Evolutionary conservation across 1,284 basidiomycete genomes (phyloP).

Genomic region (Sporisorium exsertum): DNA sequence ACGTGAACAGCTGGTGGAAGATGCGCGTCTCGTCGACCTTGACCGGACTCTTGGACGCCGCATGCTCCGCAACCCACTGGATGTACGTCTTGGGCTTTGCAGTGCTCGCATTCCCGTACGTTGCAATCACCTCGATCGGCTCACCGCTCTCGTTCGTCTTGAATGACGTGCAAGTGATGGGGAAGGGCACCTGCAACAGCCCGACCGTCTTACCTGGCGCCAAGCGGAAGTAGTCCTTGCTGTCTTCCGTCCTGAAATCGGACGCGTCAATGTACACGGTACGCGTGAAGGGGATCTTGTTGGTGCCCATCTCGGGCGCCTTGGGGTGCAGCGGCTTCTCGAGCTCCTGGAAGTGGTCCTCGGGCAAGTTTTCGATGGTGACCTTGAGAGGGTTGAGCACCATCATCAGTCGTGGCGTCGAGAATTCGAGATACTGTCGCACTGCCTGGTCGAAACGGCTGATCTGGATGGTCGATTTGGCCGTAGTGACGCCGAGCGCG

Average conservation of each 20-base stretch:
- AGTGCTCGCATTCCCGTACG: conserved; percentile 73
- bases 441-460: conserved; percentile 90
- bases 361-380: conserved; percentile 83
- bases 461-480: conserved; percentile 83
- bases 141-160: conserved; percentile 76
- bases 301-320: conserved; percentile 85
- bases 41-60: conserved; percentile 82
- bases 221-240: conserved; percentile 95
- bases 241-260: conserved; percentile 92
- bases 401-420: conserved; percentile 91
- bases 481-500: conserved; percentile 89
- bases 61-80: conserved; percentile 95
- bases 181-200: conserved; percentile 92
- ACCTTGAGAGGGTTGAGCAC: conserved; percentile 91
- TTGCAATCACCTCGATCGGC: conserved; percentile 83
- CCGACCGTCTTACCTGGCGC: conserved; percentile 97
- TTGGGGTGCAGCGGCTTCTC: conserved; percentile 96
- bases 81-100: conserved; percentile 92
- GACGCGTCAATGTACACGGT: conserved; percentile 92
- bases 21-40: conserved; percentile 88
- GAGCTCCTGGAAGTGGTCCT: conserved; percentile 84
- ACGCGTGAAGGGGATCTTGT: conserved; percentile 86
- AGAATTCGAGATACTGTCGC: conserved; percentile 88
- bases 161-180: conserved; percentile 92
- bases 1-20: conserved; percentile 94